Conservation (phyloP, 1,284 basidiomycete genomes). For the Cutaneotrichosporon sp. region DNA sequence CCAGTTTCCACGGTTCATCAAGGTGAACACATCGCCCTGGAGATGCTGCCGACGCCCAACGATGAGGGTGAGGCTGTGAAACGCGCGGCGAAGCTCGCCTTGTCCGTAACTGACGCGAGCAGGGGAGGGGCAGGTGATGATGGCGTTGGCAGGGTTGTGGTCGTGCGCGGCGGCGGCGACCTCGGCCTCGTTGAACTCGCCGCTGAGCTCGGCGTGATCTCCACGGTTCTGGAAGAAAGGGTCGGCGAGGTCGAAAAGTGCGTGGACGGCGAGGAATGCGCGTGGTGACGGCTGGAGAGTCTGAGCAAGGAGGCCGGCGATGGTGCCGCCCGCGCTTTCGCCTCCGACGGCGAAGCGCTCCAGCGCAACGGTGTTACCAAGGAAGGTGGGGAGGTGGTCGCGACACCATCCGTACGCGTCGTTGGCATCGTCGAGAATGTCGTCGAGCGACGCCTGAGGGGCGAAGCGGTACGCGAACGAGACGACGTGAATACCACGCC, state of each 20-base stretch:
- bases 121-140: slow-evolving; percentile 8
- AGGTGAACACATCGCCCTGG: slow-evolving; percentile 16
- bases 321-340: slow-evolving; percentile 36
- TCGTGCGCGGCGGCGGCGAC: slow-evolving; percentile 22
- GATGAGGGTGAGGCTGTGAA: slow-evolving; percentile 10
- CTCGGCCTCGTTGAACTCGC: slow-evolving; percentile 25
- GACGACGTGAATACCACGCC: slow-evolving; percentile 22
- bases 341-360: slow-evolving; percentile 34
- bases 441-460: slow-evolving; percentile 20
- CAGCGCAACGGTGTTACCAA: slow-evolving; percentile 23
- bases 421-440: slow-evolving; percentile 21
- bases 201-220: slow-evolving; percentile 1
- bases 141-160: slow-evolving; percentile 16
- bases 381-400: slow-evolving; percentile 17
- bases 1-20: slow-evolving; percentile 10
- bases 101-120: not conserved
- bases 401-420: slow-evolving; percentile 25
- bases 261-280: slow-evolving; percentile 33
- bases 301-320: slow-evolving; percentile 22
- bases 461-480: slow-evolving; percentile 24
- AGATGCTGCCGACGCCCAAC: slow-evolving; percentile 16
- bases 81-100: slow-evolving; percentile 2
- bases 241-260: slow-evolving; percentile 31
- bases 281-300: slow-evolving; percentile 27
- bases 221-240: slow-evolving; percentile 13